Conservation (phyloP, 2,329 filamentous ascomycete genomes). For the Alternaria brassicae region DNA sequence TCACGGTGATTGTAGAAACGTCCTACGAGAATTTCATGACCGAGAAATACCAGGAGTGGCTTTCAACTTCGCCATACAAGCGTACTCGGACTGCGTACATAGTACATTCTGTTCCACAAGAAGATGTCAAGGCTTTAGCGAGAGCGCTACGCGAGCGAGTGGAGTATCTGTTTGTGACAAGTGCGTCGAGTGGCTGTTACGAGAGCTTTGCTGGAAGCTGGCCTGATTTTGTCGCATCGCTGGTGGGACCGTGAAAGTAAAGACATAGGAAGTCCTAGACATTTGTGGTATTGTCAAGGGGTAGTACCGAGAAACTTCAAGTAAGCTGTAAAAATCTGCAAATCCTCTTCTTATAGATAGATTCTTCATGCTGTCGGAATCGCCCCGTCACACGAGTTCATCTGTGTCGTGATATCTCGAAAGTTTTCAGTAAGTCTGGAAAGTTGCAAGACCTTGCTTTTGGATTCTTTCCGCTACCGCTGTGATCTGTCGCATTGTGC, state of each 20-base stretch:
- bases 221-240: slow-evolving; percentile 27
- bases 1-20: slow-evolving; percentile 38
- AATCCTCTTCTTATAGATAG: background rate
- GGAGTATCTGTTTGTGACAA: slow-evolving; percentile 40
- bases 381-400: background rate
- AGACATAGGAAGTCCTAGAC: background rate
- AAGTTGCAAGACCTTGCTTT: background rate
- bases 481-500: background rate
- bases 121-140: slow-evolving; percentile 21
- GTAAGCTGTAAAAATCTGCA: background rate
- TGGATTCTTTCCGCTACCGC: background rate
- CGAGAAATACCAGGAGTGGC: slow-evolving; percentile 34
- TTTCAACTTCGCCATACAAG: slow-evolving; percentile 31
- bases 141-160: slow-evolving; percentile 22
- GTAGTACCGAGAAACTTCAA: background rate
- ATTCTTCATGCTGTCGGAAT: background rate
- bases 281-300: background rate
- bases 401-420: background rate
- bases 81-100: slow-evolving; percentile 34
- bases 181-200: slow-evolving; percentile 28
- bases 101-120: slow-evolving; percentile 34
- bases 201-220: slow-evolving; percentile 33
- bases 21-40: slow-evolving; percentile 26
- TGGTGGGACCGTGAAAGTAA: slow-evolving; percentile 13
- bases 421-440: background rate